These are phyloP conservation scores for Punica granatum DNA, from an alignment of 345 rosid species.

Conservation along the genomic window DNA sequence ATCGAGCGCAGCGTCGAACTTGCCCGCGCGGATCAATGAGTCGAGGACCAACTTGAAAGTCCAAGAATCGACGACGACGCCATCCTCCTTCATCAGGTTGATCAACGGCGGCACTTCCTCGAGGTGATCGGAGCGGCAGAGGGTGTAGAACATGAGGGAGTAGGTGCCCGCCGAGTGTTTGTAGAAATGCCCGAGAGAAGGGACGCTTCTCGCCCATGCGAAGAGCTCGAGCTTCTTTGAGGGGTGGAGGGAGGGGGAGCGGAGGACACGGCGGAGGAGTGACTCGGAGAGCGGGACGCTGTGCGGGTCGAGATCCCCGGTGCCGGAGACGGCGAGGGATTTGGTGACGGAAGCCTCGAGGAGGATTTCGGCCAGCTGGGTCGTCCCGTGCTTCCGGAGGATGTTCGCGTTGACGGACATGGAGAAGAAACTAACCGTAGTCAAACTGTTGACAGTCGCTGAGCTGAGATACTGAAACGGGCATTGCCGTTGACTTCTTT, in stretches of 20 bases:
- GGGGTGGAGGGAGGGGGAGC: conserved; percentile 41
- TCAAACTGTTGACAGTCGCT: no score
- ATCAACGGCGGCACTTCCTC: conserved; percentile 57
- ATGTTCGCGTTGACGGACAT: background rate
- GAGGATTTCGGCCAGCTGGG: conserved; percentile 41
- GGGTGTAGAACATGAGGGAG: conserved; percentile 53
- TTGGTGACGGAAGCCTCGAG: conserved; percentile 54
- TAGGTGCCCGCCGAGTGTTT: conserved; percentile 56
- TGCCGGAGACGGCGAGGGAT: conserved; percentile 50
- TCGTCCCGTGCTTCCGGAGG: background rate
- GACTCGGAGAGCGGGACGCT: conserved; percentile 52
- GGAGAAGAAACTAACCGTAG: no score
- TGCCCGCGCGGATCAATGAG: conserved; percentile 42
- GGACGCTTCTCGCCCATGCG: conserved; percentile 31
- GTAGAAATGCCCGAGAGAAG: conserved; percentile 44
- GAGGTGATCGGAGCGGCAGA: conserved; percentile 50
- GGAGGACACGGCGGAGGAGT: conserved; percentile 59
- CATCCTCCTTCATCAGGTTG: conserved; percentile 54
- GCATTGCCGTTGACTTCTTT: no score
- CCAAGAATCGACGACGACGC: conserved; percentile 38
- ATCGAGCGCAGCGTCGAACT: conserved; percentile 54
- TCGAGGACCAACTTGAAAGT: conserved; percentile 58
- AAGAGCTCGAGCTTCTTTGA: conserved; percentile 61
- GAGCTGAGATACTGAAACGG: no score
- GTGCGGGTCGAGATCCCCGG: conserved; percentile 50